These are phyloP conservation scores for Scenedesmus sp. DNA, from an alignment of 163 green algal species.

Conservation along the genomic window DNA sequence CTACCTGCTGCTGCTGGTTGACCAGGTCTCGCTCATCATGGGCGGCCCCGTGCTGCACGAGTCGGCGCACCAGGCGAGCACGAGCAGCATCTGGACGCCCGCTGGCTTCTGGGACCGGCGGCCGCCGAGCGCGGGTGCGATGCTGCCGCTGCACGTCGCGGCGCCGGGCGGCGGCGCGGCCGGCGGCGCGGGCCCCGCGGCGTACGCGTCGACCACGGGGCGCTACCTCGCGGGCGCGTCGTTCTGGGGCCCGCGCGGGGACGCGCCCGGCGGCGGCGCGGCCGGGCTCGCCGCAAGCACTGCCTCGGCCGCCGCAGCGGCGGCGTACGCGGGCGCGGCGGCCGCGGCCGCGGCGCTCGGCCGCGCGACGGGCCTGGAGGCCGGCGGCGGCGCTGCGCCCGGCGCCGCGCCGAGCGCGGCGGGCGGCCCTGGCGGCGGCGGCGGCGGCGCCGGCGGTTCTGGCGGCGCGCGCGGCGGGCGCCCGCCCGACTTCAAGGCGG, in stretches of 20 bases:
- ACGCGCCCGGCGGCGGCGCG: background rate
- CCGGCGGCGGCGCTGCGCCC: constrained; percentile 5
- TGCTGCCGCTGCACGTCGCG: constrained; percentile 56
- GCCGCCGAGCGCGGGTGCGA: constrained; percentile 38
- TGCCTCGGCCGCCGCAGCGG: constrained; percentile 19
- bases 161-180: background rate
- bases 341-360: constrained; percentile 13
- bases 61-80: constrained; percentile 53
- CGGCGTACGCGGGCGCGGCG: constrained; percentile 23
- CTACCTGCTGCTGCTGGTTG: constrained; percentile 65
- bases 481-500: constrained; percentile 50
- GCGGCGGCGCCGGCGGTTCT: too few species aligned
- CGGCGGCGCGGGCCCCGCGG: constrained; percentile 12
- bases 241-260: constrained; percentile 27
- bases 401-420: background rate
- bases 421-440: background rate
- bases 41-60: constrained; percentile 66
- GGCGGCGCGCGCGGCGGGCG: constrained; percentile 20
- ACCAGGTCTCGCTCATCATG: constrained; percentile 61
- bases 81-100: constrained; percentile 61
- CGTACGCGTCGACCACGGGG: constrained; percentile 16
- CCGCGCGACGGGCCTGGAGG: constrained; percentile 16
- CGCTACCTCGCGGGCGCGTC: too few species aligned
- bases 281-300: constrained; percentile 16
- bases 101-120: constrained; percentile 59